These are phyloP conservation scores for Trichoderma asperelloides DNA, from an alignment of 495 filamentous ascomycete genomes.

Conservation along the genomic window DNA sequence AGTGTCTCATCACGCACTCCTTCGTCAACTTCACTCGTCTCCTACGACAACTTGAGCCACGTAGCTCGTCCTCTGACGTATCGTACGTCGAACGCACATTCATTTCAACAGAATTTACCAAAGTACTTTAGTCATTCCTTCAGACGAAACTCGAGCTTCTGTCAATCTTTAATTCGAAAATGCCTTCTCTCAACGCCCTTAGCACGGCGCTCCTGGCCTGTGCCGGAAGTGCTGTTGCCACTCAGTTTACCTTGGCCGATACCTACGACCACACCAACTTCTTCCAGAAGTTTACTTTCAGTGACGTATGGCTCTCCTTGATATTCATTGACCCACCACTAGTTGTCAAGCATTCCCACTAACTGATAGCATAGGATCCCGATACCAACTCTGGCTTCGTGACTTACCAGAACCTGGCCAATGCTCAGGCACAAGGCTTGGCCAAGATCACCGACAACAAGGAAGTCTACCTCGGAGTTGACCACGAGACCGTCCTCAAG, in stretches of 20 bases:
- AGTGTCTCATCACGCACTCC: constrained; percentile 1
- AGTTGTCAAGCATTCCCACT: background rate
- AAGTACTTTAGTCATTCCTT: constrained; percentile 18
- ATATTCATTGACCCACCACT: background rate
- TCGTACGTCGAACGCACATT: constrained; percentile 35
- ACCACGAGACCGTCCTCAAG: constrained; percentile 18
- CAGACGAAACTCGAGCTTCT: background rate
- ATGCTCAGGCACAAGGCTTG: constrained; percentile 44
- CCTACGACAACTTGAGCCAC: constrained; percentile 11
- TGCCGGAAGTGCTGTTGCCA: constrained; percentile 23
- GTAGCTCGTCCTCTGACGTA: constrained; percentile 39
- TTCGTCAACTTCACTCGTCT: background rate
- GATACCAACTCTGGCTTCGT: constrained; percentile 63
- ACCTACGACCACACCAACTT: constrained; percentile 41
- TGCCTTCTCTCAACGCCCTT: constrained; percentile 32
- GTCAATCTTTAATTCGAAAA: constrained; percentile 16
- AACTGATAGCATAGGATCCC: constrained; percentile 15
- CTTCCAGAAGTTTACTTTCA: constrained; percentile 45
- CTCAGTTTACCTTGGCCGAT: constrained; percentile 32
- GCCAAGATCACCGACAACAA: constrained; percentile 35
- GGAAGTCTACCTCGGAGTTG: constrained; percentile 42
- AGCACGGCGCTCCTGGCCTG: constrained; percentile 31
- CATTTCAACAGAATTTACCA: constrained; percentile 17
- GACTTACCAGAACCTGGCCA: constrained; percentile 45
- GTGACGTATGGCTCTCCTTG: constrained; percentile 21